Conservation (phyloP, 345 rosid species). For the Draba incana region DNA sequence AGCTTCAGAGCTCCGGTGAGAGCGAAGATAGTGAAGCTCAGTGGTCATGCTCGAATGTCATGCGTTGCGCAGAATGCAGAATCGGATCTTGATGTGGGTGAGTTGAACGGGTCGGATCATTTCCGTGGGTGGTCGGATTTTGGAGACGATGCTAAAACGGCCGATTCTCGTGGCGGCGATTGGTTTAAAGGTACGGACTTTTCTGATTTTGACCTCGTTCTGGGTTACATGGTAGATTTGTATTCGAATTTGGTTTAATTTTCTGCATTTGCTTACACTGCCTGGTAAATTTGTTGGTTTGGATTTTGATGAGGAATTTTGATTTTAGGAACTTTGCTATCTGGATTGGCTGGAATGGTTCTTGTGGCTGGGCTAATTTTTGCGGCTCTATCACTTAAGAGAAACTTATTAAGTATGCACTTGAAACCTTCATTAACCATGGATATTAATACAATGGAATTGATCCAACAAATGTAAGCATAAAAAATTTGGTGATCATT, state of each 20-base stretch:
- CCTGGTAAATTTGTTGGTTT: conserved; percentile 17
- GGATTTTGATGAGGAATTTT: conserved; percentile 61
- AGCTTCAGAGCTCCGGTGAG: conserved; percentile 39
- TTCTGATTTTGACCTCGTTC: background rate
- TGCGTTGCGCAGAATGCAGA: conserved; percentile 42
- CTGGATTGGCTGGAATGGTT: conserved; percentile 68
- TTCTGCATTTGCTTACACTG: background rate
- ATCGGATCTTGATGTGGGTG: conserved; percentile 17
- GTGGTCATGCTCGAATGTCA: conserved; percentile 33
- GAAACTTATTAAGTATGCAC: conserved; percentile 54
- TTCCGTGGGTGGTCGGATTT: conserved; percentile 76
- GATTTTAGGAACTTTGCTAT: conserved; percentile 65
- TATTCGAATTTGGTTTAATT: background rate
- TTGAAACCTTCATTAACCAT: background rate
- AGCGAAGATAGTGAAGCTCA: conserved; percentile 43
- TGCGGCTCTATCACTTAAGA: conserved; percentile 62
- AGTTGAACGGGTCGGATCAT: conserved; percentile 46
- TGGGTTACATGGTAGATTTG: background rate
- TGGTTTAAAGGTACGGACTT: conserved; percentile 58
- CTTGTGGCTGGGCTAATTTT: conserved; percentile 61
- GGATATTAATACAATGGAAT: background rate
- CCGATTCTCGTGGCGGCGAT: conserved; percentile 48
- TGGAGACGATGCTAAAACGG: conserved; percentile 44
- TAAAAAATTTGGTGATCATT: conserved; percentile 15
- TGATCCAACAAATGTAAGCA: background rate